phyloP scores from a whole-genome alignment of 1,139 yeast species.

The Candida glucosophila region DNA sequence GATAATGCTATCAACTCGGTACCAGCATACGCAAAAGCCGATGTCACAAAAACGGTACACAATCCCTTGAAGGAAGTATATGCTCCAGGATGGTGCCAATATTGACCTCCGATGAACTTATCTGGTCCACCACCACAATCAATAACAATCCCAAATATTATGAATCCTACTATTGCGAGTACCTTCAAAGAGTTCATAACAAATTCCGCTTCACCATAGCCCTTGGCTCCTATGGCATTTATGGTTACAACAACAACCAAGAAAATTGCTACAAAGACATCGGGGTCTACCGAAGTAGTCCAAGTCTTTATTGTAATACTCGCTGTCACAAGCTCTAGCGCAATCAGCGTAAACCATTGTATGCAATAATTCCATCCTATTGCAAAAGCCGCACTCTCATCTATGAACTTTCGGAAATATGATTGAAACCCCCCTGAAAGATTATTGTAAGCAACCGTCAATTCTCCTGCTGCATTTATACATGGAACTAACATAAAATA shows the following conservation, averaged over 20 bases:
- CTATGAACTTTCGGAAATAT: slow-evolving; percentile 30
- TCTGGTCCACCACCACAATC: slow-evolving; percentile 20
- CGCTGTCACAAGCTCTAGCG: slow-evolving; percentile 35
- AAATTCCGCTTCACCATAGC: slow-evolving; percentile 26
- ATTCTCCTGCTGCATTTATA: slow-evolving; percentile 34
- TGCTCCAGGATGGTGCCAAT: slow-evolving; percentile 20
- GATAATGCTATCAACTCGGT: slow-evolving; percentile 26
- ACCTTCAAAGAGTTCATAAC: slow-evolving; percentile 15
- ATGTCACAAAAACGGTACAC: slow-evolving; percentile 20
- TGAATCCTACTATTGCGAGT: slow-evolving; percentile 16
- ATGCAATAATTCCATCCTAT: slow-evolving; percentile 36
- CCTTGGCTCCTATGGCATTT: slow-evolving; percentile 19
- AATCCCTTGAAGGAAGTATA: slow-evolving; percentile 23
- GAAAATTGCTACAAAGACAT: slow-evolving; percentile 21
- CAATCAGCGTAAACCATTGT: slow-evolving; percentile 33
- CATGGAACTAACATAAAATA: slow-evolving; percentile 32
- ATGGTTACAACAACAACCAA: slow-evolving; percentile 15
- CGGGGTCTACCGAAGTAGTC: slow-evolving; percentile 19
- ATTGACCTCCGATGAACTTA: slow-evolving; percentile 20
- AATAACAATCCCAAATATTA: slow-evolving; percentile 21
- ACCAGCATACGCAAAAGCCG: slow-evolving; percentile 19
- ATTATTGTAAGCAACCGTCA: slow-evolving; percentile 31
- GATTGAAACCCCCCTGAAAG: slow-evolving; percentile 35
- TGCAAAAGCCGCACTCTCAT: slow-evolving; percentile 30
- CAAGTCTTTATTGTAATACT: slow-evolving; percentile 29